phyloP scores from a whole-genome alignment of 129 eudicot species.

The Lonicera japonica region DNA sequence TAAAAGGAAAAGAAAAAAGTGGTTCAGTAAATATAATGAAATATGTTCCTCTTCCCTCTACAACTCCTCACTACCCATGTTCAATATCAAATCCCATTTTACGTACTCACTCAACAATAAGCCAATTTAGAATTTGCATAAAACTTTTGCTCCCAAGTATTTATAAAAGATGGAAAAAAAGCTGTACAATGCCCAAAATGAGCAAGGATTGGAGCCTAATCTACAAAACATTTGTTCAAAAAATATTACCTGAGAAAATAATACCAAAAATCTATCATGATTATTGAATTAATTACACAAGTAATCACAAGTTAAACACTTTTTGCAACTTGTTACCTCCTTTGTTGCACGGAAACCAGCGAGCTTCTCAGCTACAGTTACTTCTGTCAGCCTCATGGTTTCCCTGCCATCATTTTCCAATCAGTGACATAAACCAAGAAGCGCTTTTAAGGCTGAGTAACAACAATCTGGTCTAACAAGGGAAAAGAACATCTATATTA shows the following conservation, averaged over 20 bases:
- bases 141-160: background rate
- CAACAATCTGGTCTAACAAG: background rate
- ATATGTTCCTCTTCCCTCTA: no score
- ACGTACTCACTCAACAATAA: no score
- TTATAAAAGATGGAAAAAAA: background rate
- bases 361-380: conserved; percentile 84
- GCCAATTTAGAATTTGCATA: no score
- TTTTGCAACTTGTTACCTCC: conserved; percentile 45
- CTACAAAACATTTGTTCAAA: background rate
- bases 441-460: background rate
- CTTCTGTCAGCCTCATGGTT: conserved; percentile 62
- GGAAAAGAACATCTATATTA: background rate
- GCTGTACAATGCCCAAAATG: background rate
- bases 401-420: conserved; percentile 36
- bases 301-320: background rate
- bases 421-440: background rate
- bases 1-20: no score
- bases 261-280: background rate
- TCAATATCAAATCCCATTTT: no score
- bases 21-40: no score
- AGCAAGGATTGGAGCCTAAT: background rate
- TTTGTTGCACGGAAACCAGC: conserved; percentile 91
- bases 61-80: no score
- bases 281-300: background rate
- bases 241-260: background rate